Conservation (phyloP, 2,329 filamentous ascomycete genomes). For the Neurospora crassa region DNA sequence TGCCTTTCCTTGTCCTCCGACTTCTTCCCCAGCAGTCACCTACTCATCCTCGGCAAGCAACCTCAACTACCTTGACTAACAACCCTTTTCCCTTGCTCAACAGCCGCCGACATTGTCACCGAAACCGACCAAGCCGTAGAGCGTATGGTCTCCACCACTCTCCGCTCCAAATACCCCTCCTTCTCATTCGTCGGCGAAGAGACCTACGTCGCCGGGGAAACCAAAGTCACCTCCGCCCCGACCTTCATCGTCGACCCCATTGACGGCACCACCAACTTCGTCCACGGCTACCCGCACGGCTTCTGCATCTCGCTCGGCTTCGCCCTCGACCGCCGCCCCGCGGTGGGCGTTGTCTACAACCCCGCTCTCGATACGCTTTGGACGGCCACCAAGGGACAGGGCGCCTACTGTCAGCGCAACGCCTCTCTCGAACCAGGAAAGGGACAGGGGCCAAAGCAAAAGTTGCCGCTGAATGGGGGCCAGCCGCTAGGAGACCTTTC, state of each 20-base stretch:
- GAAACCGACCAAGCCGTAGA: conserved; percentile 60
- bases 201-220: conserved; percentile 59
- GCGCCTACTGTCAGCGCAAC: conserved; percentile 47
- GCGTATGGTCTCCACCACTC: conserved; percentile 45
- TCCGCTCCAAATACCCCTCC: conserved; percentile 42
- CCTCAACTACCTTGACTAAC: background rate
- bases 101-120: conserved; percentile 60
- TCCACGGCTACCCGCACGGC: conserved; percentile 64
- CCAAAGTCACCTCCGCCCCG: conserved; percentile 50
- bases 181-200: conserved; percentile 67
- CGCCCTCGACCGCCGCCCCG: conserved; percentile 49
- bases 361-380: conserved; percentile 63
- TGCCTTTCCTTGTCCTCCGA: conserved; percentile 11
- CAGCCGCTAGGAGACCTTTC: conserved; percentile 51
- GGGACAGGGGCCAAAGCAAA: conserved; percentile 9
- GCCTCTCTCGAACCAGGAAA: conserved; percentile 26
- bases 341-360: conserved; percentile 71
- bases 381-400: conserved; percentile 57
- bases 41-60: background rate
- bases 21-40: conserved; percentile 1
- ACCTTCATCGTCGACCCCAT: conserved; percentile 79
- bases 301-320: conserved; percentile 65
- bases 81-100: background rate
- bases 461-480: conserved; percentile 34
- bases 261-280: conserved; percentile 74